A percentile compares a stretch with the other conserved stretches of the same genome.
Conservation (phyloP, 2,329 filamentous ascomycete species). For the Fusarium ramigenum region DNA sequence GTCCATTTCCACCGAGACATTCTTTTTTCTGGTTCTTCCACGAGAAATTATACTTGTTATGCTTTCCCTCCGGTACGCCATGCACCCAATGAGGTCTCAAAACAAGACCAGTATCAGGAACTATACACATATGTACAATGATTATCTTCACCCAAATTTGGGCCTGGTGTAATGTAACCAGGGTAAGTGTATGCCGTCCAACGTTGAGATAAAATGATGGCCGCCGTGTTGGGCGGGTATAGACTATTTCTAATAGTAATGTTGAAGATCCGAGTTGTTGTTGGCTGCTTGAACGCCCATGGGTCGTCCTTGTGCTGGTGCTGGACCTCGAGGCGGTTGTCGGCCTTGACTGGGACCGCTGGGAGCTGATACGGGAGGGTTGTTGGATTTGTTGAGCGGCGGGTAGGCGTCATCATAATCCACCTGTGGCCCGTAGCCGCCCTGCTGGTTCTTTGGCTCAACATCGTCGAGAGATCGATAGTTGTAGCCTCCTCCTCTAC, state of each 20-base stretch:
- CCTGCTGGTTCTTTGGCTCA: constrained; percentile 57
- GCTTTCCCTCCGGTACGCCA: constrained; percentile 33
- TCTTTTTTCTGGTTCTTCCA: not conserved
- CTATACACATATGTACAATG: not conserved
- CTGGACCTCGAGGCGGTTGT: constrained; percentile 35
- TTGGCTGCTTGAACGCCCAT: constrained; percentile 36
- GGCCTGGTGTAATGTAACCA: not conserved
- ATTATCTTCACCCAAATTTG: not conserved
- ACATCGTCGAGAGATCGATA: constrained; percentile 77
- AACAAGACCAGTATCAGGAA: constrained; percentile 7
- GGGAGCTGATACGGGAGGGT: constrained; percentile 30
- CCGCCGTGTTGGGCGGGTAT: not conserved
- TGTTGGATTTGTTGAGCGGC: constrained; percentile 38
- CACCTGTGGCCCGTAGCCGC: constrained; percentile 53
- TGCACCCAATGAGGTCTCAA: constrained; percentile 5
- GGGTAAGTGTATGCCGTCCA: constrained; percentile 10
- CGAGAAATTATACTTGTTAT: constrained; percentile 14
- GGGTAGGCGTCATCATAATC: constrained; percentile 58
- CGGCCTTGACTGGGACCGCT: constrained; percentile 37
- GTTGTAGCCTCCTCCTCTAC: constrained; percentile 60
- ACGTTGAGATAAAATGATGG: constrained; percentile 1
- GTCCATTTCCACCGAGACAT: not conserved
- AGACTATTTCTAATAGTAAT: constrained; percentile 42
- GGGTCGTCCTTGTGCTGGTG: constrained; percentile 36
- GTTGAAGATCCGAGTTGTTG: constrained; percentile 40